Conservation (phyloP, 2,329 filamentous ascomycete species). For the Xylaria sp. region DNA sequence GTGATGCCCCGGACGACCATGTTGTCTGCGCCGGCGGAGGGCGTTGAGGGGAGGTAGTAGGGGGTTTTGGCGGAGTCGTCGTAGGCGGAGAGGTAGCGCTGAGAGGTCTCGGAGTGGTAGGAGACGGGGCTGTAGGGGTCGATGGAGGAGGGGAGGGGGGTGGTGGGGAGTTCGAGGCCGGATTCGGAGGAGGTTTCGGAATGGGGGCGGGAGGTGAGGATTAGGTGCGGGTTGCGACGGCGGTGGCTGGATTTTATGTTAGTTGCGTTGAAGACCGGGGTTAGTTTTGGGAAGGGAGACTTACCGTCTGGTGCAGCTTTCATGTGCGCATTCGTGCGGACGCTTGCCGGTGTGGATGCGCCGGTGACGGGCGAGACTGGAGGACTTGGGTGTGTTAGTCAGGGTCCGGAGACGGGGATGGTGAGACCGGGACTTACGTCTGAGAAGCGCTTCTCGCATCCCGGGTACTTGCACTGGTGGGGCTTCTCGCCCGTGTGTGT, state of each 20-base stretch:
- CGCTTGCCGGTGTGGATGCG: conserved; percentile 62
- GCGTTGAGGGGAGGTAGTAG: conserved; percentile 44
- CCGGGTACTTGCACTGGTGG: conserved; percentile 59
- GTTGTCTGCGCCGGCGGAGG: conserved; percentile 52
- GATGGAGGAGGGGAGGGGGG: conserved; percentile 45
- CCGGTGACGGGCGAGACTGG: conserved; percentile 59
- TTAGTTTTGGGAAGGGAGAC: no score
- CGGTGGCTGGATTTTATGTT: background rate
- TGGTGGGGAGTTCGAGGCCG: conserved; percentile 55
- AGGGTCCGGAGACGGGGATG: background rate
- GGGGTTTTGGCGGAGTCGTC: conserved; percentile 39
- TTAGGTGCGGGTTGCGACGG: conserved; percentile 54
- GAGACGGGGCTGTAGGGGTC: conserved; percentile 41
- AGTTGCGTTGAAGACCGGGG: background rate
- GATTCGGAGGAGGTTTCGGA: conserved; percentile 51
- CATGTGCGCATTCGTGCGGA: conserved; percentile 58
- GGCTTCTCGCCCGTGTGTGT: conserved; percentile 69
- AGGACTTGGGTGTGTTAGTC: conserved; percentile 44
- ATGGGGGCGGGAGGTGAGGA: conserved; percentile 48
- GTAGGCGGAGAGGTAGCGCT: conserved; percentile 43
- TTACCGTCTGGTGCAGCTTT: conserved; percentile 58
- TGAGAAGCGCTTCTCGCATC: conserved; percentile 64
- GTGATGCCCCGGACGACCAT: conserved; percentile 46
- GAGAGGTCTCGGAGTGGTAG: conserved; percentile 33
- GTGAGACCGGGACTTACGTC: conserved; percentile 47